These are phyloP conservation scores for Xylona heveae DNA, from an alignment of 495 filamentous ascomycete species.

Conservation along the genomic window DNA sequence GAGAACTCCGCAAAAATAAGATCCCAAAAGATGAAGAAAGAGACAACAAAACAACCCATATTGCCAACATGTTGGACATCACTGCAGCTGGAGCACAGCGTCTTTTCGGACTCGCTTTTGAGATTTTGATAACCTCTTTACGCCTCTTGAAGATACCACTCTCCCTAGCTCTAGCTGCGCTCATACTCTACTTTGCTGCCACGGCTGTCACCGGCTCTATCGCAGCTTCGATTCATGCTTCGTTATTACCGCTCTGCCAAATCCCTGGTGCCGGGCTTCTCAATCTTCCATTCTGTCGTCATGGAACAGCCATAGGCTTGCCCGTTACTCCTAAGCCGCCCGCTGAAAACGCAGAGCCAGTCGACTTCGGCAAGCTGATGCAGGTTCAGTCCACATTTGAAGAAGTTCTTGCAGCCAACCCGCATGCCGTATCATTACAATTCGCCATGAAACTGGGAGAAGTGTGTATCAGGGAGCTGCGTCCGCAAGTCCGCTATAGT, in stretches of 20 bases:
- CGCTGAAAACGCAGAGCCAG: slow-evolving; percentile 8
- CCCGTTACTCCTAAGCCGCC: neutral
- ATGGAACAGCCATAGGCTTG: neutral
- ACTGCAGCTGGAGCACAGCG: slow-evolving; percentile 9
- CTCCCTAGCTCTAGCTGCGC: slow-evolving; percentile 29
- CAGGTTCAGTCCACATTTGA: slow-evolving; percentile 43
- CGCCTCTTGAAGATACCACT: slow-evolving; percentile 29
- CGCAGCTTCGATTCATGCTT: neutral
- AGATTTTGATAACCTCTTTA: slow-evolving; percentile 26
- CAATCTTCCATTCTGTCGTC: slow-evolving; percentile 36
- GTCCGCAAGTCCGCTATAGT: slow-evolving; percentile 37
- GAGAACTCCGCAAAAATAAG: slow-evolving; percentile 9
- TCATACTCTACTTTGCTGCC: slow-evolving; percentile 16
- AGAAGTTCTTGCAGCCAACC: slow-evolving; percentile 36
- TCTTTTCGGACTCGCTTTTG: slow-evolving; percentile 21
- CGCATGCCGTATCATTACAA: slow-evolving; percentile 34
- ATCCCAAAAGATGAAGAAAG: slow-evolving; percentile 4
- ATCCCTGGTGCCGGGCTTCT: slow-evolving; percentile 37
- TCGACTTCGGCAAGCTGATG: slow-evolving; percentile 48
- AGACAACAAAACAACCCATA: slow-evolving; percentile 1
- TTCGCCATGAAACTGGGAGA: slow-evolving; percentile 52
- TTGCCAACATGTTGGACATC: slow-evolving; percentile 1
- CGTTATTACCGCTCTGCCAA: slow-evolving; percentile 38
- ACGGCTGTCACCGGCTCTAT: neutral
- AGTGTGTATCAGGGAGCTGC: slow-evolving; percentile 48